These are phyloP conservation scores for Xerocomellus chrysenteron DNA, from an alignment of 768 basidiomycete genomes.

Conservation along the genomic window DNA sequence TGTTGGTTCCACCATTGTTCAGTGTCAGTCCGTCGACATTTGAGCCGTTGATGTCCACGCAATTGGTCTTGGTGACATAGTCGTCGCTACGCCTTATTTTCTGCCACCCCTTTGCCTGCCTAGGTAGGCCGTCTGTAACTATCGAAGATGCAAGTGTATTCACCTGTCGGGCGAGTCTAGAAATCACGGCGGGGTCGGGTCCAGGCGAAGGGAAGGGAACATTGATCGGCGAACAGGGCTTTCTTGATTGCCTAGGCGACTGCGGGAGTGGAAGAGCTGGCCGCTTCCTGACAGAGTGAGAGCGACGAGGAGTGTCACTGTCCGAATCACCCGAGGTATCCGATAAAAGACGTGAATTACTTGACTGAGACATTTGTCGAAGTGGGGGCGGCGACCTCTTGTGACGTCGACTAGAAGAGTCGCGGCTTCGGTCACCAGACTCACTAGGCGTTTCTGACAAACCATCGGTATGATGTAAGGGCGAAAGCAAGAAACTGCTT, in stretches of 20 bases:
- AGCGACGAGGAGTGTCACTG: background rate
- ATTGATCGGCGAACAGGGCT: background rate
- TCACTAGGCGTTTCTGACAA: background rate
- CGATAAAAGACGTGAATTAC: background rate
- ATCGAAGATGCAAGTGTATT: background rate
- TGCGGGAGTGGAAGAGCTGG: conserved; percentile 4
- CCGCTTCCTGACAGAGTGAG: background rate
- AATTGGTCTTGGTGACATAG: background rate
- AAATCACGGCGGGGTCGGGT: background rate
- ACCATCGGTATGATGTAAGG: background rate
- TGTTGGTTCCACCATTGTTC: conserved; percentile 1
- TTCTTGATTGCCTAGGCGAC: background rate
- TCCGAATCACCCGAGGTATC: background rate
- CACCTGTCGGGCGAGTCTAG: background rate
- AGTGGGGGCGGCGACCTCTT: conserved; percentile 1
- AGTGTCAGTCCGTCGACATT: conserved; percentile 6
- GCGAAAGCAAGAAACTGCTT: background rate
- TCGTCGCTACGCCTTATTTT: no score
- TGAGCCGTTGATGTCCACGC: background rate
- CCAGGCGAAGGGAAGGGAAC: background rate
- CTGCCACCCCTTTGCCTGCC: background rate
- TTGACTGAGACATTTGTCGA: background rate
- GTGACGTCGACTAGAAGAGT: background rate
- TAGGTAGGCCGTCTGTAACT: no score
- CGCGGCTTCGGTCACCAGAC: background rate